Evolutionary conservation across 1,284 basidiomycete genomes (phyloP), one percentile per base, ranked within the genome.

Genomic region (Puccinia hordei): DNA sequence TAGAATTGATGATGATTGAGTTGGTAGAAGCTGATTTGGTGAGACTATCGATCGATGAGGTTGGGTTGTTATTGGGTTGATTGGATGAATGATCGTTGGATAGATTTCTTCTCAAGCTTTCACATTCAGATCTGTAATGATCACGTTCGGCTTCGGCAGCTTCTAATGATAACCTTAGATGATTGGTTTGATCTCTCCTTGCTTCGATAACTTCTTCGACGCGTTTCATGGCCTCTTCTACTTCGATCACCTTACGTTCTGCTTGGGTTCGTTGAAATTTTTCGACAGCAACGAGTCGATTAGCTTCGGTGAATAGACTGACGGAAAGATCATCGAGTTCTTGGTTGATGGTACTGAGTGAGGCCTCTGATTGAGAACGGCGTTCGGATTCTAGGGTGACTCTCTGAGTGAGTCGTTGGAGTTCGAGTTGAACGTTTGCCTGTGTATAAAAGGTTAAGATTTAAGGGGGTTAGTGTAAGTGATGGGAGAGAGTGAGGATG

Each of bases 371-470:
- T 85, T 94, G 91, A 22, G 94, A 95, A 24, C 95, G 89, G 83
- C 92, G 90, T 41, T 68, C 63, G 27, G 95, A 94, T 87, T 98
- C 96, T 84, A 97, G 94, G 17, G 95, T 93, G 27, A 95, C 91
- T 73, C 91, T 92, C 83, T 96, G 93, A 90, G 98, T 98, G 82
- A 99, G 88, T 41, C 94, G 90, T 83, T 91, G 96, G 84, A 99
- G 91, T 87, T 99, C 97, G 10, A 90, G 86, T 24, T 92, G 94
- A 81, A 99, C 95, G 86, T 96, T 92, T 41, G 90, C 88, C 85
- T 94, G 38, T 4, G 30, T 13, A 63, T 10, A 30, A 33, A 5
- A 51, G 4, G 27, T 51, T 72, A 6, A 72, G 33, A 15, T 24
- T 30, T n/a, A 51, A 24, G 73, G 27, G 44, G 63, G 19, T 1